Conservation (phyloP, 257 asterid species). For the Penstemon barbatus region DNA sequence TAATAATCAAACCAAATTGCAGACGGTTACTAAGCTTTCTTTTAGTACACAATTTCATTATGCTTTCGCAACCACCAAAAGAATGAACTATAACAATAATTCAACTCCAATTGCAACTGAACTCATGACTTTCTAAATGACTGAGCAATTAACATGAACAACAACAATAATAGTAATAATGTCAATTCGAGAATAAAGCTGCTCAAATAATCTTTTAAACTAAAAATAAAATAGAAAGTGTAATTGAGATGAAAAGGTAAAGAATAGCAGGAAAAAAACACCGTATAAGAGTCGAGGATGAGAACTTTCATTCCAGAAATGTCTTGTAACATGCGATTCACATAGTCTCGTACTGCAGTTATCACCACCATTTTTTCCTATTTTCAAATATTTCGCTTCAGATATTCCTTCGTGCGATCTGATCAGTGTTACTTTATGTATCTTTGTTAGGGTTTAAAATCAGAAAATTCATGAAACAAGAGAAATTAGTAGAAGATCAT, state of each 20-base stretch:
- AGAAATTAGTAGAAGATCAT: too few species aligned
- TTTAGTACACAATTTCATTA: background rate
- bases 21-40: conserved; percentile 11
- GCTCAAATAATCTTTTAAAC: background rate
- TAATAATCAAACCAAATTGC: background rate
- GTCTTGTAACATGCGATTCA: conserved; percentile 88
- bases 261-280: conserved; percentile 21
- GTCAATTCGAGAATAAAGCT: background rate
- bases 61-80: conserved; percentile 12
- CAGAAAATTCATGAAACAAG: too few species aligned
- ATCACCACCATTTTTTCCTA: conserved; percentile 60
- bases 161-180: too few species aligned
- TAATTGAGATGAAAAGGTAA: background rate
- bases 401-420: conserved; percentile 24
- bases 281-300: conserved; percentile 92
- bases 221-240: background rate
- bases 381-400: conserved; percentile 8
- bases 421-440: conserved; percentile 8
- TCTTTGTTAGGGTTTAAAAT: too few species aligned
- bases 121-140: too few species aligned
- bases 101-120: too few species aligned
- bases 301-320: conserved; percentile 97
- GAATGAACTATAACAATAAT: background rate
- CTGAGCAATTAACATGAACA: too few species aligned
- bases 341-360: conserved; percentile 69